phyloP scores from a whole-genome alignment of 148 eudicot species.

The Nepenthes mirabilis region DNA sequence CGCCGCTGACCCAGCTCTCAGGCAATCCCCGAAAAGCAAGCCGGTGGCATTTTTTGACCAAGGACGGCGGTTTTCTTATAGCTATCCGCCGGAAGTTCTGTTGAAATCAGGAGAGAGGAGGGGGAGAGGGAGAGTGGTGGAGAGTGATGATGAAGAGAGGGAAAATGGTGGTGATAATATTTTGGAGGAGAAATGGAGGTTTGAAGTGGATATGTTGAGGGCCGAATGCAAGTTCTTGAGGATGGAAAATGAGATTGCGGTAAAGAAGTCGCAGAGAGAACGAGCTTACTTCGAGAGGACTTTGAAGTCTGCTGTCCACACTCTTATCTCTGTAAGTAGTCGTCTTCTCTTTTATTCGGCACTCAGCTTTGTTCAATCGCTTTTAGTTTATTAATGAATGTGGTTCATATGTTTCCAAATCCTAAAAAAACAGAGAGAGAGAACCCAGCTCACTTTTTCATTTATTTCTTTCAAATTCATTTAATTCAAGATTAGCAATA shows the following conservation, averaged over 20 bases:
- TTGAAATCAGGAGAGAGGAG: slow-evolving; percentile 14
- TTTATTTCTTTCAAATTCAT: too few species aligned
- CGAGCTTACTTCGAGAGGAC: slow-evolving; percentile 29
- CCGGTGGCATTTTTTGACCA: slow-evolving; percentile 36
- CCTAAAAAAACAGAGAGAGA: too few species aligned
- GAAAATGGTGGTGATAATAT: slow-evolving; percentile 59
- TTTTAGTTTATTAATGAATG: too few species aligned
- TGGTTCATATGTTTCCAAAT: too few species aligned
- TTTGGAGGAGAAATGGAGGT: slow-evolving; percentile 65
- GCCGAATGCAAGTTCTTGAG: slow-evolving; percentile 77
- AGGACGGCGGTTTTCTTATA: slow-evolving; percentile 28
- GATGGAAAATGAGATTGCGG: slow-evolving; percentile 51
- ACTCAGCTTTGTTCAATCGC: too few species aligned
- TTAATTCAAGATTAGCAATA: too few species aligned
- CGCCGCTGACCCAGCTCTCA: neutral
- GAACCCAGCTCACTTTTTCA: too few species aligned
- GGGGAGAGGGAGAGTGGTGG: neutral
- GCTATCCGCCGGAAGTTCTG: slow-evolving; percentile 30
- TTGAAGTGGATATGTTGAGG: slow-evolving; percentile 71
- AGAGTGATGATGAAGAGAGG: slow-evolving; percentile 18
- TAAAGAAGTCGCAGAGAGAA: slow-evolving; percentile 50
- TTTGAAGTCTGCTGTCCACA: slow-evolving; percentile 53
- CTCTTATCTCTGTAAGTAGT: slow-evolving; percentile 49
- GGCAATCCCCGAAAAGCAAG: slow-evolving; percentile 13
- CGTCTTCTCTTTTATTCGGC: neutral